Percentiles rank a stretch among this genome's conserved stretches.
These are phyloP conservation scores for Macroventuria anomochaeta DNA, from an alignment of 2,329 filamentous ascomycete genomes.

Conservation along the genomic window DNA sequence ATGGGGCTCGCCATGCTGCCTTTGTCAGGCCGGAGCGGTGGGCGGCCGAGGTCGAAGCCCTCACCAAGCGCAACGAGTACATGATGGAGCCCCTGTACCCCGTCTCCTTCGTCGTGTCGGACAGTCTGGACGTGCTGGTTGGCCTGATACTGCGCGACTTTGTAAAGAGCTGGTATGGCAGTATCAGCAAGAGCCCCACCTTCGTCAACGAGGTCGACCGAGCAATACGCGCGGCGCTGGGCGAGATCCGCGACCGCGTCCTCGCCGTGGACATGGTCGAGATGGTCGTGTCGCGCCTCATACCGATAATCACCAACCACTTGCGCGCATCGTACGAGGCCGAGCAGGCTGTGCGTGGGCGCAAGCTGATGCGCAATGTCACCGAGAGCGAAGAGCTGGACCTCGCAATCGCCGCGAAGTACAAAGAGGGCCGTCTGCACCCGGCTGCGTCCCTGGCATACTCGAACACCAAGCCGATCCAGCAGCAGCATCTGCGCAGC, in stretches of 20 bases:
- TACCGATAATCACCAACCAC: slow-evolving; percentile 87
- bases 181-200: slow-evolving; percentile 79
- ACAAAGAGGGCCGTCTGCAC: slow-evolving; percentile 86
- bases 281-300: slow-evolving; percentile 77
- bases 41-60: slow-evolving; percentile 70
- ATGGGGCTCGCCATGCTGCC: slow-evolving; percentile 52
- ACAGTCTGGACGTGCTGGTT: slow-evolving; percentile 79
- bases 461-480: slow-evolving; percentile 80
- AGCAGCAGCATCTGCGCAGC: slow-evolving; percentile 86
- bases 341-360: slow-evolving; percentile 83
- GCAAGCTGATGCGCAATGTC: slow-evolving; percentile 84
- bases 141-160: slow-evolving; percentile 82
- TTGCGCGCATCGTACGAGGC: slow-evolving; percentile 91
- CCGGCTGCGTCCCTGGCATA: slow-evolving; percentile 82
- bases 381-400: slow-evolving; percentile 97
- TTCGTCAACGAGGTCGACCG: slow-evolving; percentile 90
- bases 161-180: slow-evolving; percentile 84
- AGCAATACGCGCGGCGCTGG: slow-evolving; percentile 74
- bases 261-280: slow-evolving; percentile 82
- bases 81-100: slow-evolving; percentile 72
- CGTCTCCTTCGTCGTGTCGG: slow-evolving; percentile 77
- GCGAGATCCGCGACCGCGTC: slow-evolving; percentile 73
- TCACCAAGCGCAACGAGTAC: slow-evolving; percentile 72
- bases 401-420: slow-evolving; percentile 93
- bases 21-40: slow-evolving; percentile 71